Evolutionary conservation across 768 basidiomycete species (phyloP), one percentile per base, ranked within the genome.

Genomic region (Grammothele lineata): DNA sequence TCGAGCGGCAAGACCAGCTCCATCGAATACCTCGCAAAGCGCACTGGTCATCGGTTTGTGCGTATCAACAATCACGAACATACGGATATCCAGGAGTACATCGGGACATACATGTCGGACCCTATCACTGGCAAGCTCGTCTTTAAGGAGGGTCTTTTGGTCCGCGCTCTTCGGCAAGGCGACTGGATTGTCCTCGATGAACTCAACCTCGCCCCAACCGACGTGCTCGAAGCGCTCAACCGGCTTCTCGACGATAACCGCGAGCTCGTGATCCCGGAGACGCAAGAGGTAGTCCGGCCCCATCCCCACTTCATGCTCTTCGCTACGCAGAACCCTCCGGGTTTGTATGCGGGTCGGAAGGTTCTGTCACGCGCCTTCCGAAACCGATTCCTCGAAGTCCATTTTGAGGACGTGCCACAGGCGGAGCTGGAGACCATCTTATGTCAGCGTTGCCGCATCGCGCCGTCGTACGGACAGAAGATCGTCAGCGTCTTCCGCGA

Each of bases 21-120:
- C 1, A 83, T 99, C 37, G 94, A 97, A 67, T 98, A 94, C 64
- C 78, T 99, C 23, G 95, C 96, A 5, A 81, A 80, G 51, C 77
- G 87, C 45, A 96, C 93, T 0, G 95, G 96, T 0, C 96, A 99
- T 70, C 82, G 78, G 27, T 98, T 97, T 65, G 83, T 99, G 24
- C 89, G 96, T 33, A 97, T 99, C 75, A 99, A 99, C 70, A 99
- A 99, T 59, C 96, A 99, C 68, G 96, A 99, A 54, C 96, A 98
- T 61, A 99, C 96, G 5, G 96, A 99, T 61, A 96, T 99, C 40
- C 96, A 99, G 61, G 96, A 99, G 62, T 99, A 99, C 61, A 76
- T 98, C 37, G 96, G 96, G 3, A 92, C 92, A 0, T 99, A 99
- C 61, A 82, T 94, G 19, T 94, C 96, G 2, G 93, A 98, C 63